Conservation (phyloP, 129 eudicot genomes). For the Apium graveolens region DNA sequence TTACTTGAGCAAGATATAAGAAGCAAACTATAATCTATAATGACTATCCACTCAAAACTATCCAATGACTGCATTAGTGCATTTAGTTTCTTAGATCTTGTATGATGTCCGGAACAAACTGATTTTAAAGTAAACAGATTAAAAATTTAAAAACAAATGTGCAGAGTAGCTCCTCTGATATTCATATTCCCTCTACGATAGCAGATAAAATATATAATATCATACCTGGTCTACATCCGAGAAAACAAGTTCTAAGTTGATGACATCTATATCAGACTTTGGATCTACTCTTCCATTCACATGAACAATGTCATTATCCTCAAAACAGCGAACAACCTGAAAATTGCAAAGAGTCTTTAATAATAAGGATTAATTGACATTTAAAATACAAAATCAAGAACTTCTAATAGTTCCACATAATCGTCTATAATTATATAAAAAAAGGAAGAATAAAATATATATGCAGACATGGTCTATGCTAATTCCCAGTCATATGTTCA, state of each 20-base stretch:
- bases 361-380: not conserved
- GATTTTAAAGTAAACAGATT: not conserved
- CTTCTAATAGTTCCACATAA: not conserved
- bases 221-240: slow-evolving; percentile 95
- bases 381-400: not conserved
- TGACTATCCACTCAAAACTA: not conserved
- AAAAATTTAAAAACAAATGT: not conserved
- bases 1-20: not conserved
- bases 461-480: not conserved
- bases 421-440: not conserved
- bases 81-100: not conserved
- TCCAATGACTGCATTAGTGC: not conserved
- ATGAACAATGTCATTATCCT: slow-evolving; percentile 94
- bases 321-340: slow-evolving; percentile 99
- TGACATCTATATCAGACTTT: slow-evolving; percentile 85
- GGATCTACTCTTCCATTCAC: slow-evolving; percentile 95
- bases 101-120: not conserved
- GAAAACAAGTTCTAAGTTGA: slow-evolving; percentile 83
- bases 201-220: slow-evolving; percentile 4
- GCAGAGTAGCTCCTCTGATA: not conserved
- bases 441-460: not conserved
- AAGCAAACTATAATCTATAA: not conserved
- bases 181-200: not conserved
- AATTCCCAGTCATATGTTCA: not conserved
- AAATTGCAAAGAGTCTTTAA: not conserved